Evolutionary conservation across 441 rosid species (phyloP).

Genomic region (Macaranga tanarius): DNA sequence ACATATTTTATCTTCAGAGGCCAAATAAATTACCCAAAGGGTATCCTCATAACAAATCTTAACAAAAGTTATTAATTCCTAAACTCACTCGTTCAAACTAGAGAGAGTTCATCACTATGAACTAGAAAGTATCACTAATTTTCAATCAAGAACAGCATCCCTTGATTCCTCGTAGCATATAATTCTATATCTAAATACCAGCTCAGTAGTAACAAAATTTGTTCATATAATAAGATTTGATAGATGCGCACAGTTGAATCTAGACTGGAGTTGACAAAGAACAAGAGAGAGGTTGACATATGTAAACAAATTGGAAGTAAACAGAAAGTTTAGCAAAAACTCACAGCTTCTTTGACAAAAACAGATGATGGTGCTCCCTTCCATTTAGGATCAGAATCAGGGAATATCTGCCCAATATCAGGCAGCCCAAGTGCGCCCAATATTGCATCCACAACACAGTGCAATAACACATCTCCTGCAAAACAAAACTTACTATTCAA

Average conservation of each 20-base stretch:
- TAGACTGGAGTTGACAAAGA: not conserved
- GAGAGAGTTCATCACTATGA: conserved; percentile 1
- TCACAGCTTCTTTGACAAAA: conserved; percentile 92
- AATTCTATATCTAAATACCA: not conserved
- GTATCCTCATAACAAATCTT: not conserved
- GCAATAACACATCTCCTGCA: conserved; percentile 92
- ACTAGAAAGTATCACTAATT: not conserved
- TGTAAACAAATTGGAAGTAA: not conserved
- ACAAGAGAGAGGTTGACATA: not conserved
- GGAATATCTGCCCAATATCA: conserved; percentile 95
- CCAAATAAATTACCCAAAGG: not conserved
- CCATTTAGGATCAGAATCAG: conserved; percentile 92
- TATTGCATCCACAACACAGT: conserved; percentile 98
- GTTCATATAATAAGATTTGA: no score
- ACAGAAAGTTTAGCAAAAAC: conserved; percentile 22
- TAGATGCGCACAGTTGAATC: no score
- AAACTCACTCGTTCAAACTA: not conserved
- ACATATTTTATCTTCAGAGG: not conserved
- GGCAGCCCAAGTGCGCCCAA: conserved; percentile 94
- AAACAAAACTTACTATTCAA: not conserved
- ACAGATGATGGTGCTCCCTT: conserved; percentile 91
- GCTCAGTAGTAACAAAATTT: no score
- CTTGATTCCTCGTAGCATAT: not conserved
- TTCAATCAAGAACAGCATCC: not conserved
- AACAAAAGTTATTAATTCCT: not conserved